These are phyloP conservation scores for Hyphopichia fennica DNA, from an alignment of 1,139 yeast genomes.

Conservation along the genomic window DNA sequence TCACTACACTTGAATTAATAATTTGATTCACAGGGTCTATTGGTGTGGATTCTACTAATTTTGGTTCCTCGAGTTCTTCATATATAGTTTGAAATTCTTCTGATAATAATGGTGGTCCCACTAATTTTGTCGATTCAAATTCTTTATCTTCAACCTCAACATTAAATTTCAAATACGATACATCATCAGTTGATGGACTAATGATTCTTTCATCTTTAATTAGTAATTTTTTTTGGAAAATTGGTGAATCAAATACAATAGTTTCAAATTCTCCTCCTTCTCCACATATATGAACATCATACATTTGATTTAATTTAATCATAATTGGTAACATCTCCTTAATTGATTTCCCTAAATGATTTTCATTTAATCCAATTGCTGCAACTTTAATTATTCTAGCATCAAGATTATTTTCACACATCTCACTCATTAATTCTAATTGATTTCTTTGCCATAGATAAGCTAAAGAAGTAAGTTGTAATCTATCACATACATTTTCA, in stretches of 20 bases:
- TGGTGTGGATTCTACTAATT: background rate
- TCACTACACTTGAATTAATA: background rate
- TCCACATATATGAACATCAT: slow-evolving; percentile 92
- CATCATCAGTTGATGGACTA: slow-evolving; percentile 47
- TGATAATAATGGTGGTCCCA: slow-evolving; percentile 47
- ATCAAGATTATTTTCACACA: slow-evolving; percentile 71
- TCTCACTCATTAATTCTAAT: slow-evolving; percentile 73
- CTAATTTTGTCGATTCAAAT: slow-evolving; percentile 13
- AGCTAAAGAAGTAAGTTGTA: slow-evolving; percentile 68
- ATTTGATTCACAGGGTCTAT: no score
- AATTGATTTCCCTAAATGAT: slow-evolving; percentile 69
- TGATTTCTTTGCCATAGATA: slow-evolving; percentile 92
- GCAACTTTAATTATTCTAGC: slow-evolving; percentile 92
- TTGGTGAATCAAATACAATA: slow-evolving; percentile 84
- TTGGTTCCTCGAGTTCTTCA: slow-evolving; percentile 24
- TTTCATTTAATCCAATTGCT: slow-evolving; percentile 72
- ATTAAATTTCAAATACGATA: slow-evolving; percentile 46
- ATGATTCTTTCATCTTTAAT: slow-evolving; percentile 44
- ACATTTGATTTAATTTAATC: slow-evolving; percentile 56
- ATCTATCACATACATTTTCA: slow-evolving; percentile 79
- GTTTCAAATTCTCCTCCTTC: slow-evolving; percentile 99
- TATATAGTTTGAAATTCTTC: slow-evolving; percentile 34
- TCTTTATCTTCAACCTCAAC: slow-evolving; percentile 59
- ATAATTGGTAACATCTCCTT: slow-evolving; percentile 62
- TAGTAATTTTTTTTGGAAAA: slow-evolving; percentile 57